Evolutionary conservation across 1,284 basidiomycete species (phyloP).

Genomic region (Ustilago bromivora): DNA sequence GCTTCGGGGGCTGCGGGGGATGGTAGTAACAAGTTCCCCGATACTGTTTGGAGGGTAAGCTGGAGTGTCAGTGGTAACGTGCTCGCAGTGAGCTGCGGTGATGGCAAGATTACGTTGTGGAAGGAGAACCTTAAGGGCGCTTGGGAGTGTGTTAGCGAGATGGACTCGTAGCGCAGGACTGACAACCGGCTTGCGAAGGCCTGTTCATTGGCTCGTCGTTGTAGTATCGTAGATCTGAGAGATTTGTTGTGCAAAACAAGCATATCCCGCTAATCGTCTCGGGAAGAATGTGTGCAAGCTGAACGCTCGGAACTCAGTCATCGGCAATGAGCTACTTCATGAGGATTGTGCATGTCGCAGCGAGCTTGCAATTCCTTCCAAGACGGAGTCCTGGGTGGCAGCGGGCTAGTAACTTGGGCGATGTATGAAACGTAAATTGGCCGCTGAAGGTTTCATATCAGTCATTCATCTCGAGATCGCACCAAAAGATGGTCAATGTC

Average conservation of each 20-base stretch:
- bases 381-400: background rate
- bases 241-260: conserved; percentile 5
- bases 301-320: background rate
- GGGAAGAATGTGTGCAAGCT: background rate
- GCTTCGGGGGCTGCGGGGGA: conserved; percentile 16
- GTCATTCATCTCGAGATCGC: background rate
- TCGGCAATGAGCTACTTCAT: background rate
- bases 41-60: conserved; percentile 88
- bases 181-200: background rate
- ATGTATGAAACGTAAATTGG: background rate
- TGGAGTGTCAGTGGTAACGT: conserved; percentile 98
- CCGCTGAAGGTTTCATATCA: background rate
- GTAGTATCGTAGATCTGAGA: conserved; percentile 9
- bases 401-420: background rate
- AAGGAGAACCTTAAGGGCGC: conserved; percentile 94
- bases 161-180: conserved; percentile 32
- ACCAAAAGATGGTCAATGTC: background rate
- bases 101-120: conserved; percentile 97
- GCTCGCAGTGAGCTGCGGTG: conserved; percentile 95
- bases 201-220: background rate
- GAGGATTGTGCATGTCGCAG: background rate
- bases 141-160: conserved; percentile 86
- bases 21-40: conserved; percentile 61
- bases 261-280: background rate
- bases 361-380: background rate